phyloP scores from a whole-genome alignment of 345 rosid genomes.

The Hirschfeldia incana region DNA sequence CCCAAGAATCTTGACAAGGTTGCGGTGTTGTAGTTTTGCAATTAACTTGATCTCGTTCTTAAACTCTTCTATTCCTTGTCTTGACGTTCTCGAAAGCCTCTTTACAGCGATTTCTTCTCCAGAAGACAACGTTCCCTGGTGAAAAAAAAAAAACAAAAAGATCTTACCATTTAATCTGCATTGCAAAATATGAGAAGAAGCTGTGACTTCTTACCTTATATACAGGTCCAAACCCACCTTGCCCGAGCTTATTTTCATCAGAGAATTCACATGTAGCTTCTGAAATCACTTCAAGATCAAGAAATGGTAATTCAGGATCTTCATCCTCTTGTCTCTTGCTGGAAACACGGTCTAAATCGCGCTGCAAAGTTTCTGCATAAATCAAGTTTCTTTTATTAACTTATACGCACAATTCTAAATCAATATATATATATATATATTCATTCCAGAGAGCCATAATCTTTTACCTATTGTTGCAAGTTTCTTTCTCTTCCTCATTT shows the following conservation, averaged over 20 bases:
- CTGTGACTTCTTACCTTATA: slow-evolving; percentile 48
- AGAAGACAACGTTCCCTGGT: slow-evolving; percentile 38
- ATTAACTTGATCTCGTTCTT: slow-evolving; percentile 52
- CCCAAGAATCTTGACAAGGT: slow-evolving; percentile 53
- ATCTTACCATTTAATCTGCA: not conserved
- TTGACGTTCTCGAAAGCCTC: slow-evolving; percentile 47
- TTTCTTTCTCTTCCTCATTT: slow-evolving; percentile 19
- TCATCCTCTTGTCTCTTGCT: slow-evolving; percentile 26
- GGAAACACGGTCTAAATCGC: slow-evolving; percentile 16
- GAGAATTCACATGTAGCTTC: slow-evolving; percentile 57
- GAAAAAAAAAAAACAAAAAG: not conserved
- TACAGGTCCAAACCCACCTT: slow-evolving; percentile 76
- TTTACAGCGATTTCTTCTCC: slow-evolving; percentile 57
- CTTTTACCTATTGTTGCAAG: slow-evolving; percentile 20
- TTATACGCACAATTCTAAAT: not conserved
- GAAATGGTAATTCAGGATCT: slow-evolving; percentile 33
- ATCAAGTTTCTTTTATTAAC: not conserved
- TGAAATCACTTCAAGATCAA: slow-evolving; percentile 42
- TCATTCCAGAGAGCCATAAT: not conserved
- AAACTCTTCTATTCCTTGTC: slow-evolving; percentile 58
- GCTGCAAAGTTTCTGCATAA: slow-evolving; percentile 21
- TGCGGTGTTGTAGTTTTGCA: slow-evolving; percentile 55
- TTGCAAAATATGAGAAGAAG: not conserved
- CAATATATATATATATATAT: not conserved
- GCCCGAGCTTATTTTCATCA: slow-evolving; percentile 53